Evolutionary conservation across 2,329 filamentous ascomycete species (phyloP).

Genomic region (Talaromyces rugulosus): DNA sequence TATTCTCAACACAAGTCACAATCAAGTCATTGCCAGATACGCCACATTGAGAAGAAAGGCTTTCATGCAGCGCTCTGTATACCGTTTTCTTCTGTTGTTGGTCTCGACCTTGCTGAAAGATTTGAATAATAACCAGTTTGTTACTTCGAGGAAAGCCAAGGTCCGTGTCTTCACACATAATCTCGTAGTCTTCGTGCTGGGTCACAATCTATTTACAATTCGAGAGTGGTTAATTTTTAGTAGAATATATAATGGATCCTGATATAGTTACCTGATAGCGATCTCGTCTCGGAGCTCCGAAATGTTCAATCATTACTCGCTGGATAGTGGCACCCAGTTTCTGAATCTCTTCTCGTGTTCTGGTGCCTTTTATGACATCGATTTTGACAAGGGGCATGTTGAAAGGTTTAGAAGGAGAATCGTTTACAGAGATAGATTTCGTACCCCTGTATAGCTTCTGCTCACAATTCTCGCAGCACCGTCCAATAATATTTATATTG

Average conservation of each 20-base stretch:
- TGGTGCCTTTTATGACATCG: conserved; percentile 21
- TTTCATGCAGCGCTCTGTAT: conserved; percentile 19
- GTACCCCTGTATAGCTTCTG: too few species aligned
- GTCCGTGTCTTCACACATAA: conserved; percentile 30
- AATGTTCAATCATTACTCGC: conserved; percentile 23
- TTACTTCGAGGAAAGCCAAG: conserved; percentile 22
- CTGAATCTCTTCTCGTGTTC: conserved; percentile 17
- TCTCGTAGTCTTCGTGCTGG: conserved; percentile 27
- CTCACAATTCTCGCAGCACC: too few species aligned
- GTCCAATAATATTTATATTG: too few species aligned
- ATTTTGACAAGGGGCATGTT: conserved; percentile 29
- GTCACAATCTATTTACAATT: conserved; percentile 23
- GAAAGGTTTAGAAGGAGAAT: too few species aligned
- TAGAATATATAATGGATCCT: background rate
- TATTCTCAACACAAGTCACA: conserved; percentile 19
- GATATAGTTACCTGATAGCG: conserved; percentile 18
- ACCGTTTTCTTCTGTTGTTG: conserved; percentile 22
- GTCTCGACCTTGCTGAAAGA: conserved; percentile 28
- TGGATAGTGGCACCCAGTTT: conserved; percentile 26
- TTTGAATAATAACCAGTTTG: conserved; percentile 27
- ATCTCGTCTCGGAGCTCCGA: conserved; percentile 24
- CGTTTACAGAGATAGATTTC: too few species aligned
- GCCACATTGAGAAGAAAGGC: conserved; percentile 7
- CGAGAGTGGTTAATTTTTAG: background rate
- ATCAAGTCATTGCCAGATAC: conserved; percentile 24